phyloP scores from a whole-genome alignment of 495 filamentous ascomycete species.

The Tuber borchii region DNA sequence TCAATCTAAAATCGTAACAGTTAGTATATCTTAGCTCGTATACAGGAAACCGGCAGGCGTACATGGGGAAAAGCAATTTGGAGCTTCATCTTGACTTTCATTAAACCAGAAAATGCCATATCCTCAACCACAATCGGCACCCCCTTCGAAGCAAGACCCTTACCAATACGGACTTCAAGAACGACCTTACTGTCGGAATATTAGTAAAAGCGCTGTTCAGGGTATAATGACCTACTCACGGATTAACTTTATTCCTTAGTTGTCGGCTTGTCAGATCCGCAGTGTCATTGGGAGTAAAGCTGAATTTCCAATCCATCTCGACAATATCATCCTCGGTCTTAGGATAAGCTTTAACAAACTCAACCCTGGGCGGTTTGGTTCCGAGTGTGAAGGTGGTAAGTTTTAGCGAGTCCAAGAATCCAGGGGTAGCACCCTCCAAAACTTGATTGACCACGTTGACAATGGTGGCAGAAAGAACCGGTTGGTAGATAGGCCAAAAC shows the following conservation, averaged over 20 bases:
- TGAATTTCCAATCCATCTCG: constrained; percentile 99
- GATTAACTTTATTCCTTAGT: constrained; percentile 89
- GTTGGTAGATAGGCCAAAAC: constrained; percentile 98
- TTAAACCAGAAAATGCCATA: constrained; percentile 86
- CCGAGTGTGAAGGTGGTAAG: constrained; percentile 88
- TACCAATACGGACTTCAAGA: constrained; percentile 85
- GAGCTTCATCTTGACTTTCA: constrained; percentile 95
- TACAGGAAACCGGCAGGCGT: not conserved
- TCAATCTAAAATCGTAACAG: constrained; percentile 26
- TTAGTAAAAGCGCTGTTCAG: constrained; percentile 12
- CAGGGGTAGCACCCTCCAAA: constrained; percentile 79
- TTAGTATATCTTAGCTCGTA: constrained; percentile 4
- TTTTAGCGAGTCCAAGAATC: constrained; percentile 86
- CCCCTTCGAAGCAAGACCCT: constrained; percentile 90
- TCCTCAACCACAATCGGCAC: constrained; percentile 97
- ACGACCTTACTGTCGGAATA: constrained; percentile 60
- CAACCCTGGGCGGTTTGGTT: constrained; percentile 88
- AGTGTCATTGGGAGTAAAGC: constrained; percentile 92
- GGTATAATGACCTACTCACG: constrained; percentile 41
- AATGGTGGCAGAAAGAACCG: constrained; percentile 83
- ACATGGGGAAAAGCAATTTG: constrained; percentile 94
- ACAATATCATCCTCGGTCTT: constrained; percentile 92
- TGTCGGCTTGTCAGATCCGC: constrained; percentile 86
- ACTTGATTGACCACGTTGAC: constrained; percentile 93
- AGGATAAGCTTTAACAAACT: constrained; percentile 96